Evolutionary conservation across 345 rosid species (phyloP), one percentile per base, ranked within the genome.

Genomic region (Populus tremula): DNA sequence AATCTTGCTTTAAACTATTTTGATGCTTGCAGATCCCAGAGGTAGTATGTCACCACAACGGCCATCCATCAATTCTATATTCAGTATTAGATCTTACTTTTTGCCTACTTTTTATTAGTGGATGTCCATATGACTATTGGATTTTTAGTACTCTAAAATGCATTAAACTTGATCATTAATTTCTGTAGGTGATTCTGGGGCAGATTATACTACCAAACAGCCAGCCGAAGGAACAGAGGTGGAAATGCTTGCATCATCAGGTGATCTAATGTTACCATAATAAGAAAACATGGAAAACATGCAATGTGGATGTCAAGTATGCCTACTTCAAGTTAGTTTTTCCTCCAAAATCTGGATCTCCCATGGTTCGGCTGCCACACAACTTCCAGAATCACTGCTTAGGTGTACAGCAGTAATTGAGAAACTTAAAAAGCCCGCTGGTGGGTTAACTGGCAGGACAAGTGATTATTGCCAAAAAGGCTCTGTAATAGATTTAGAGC

Each of bases 221-320:
- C 75, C 87, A 76, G 78, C 72, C 2, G 87, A 86, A 63, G 91
- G 89, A 78, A 77, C 87, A 67, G 97, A 92, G 54, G 45, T 81
- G 43, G 89, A 84, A 72, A 91, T 91, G 92, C 78, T 89, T 45
- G 79, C 88, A 81, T 75, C 94, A 49, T 80, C 92, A 81, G 93
- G 89, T 67, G 97, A 92, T 81, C 91, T 94, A 12, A 94, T 92
- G 94, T 53, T 87, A 81, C 93, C 87, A 3, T 92, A 83, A 89
- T 14, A 50, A 54, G 79, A 67, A 73, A 67, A 27, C 33, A 61
- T 45, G 36, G 65, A 25, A 25, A 76, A 70, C 81, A 73, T 77
- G 61, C 39, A 62, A 31, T 27, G 71, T 62, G 69, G 78, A 69
- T 69, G 54, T 41, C 49, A 67, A 74, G 69, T 61, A 67, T 69